Evolutionary conservation across 164 flowering plant genomes (phyloP).

Genomic region (Vitis amurensis): DNA sequence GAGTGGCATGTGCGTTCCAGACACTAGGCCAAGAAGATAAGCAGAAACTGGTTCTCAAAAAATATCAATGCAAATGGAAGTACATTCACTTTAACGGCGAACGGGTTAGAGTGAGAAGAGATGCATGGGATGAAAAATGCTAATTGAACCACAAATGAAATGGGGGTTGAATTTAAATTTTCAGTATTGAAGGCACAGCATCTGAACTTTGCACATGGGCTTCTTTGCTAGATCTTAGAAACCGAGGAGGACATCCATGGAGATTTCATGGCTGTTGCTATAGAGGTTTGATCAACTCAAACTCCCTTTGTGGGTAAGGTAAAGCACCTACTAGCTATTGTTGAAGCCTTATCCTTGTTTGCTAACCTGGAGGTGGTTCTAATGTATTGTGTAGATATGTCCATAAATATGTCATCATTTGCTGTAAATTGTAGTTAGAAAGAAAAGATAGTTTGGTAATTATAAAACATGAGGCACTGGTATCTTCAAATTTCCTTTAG

Average conservation of each 20-base stretch:
- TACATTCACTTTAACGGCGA: conserved; percentile 88
- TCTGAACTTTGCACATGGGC: neutral
- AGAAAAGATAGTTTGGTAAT: too few relatives aligned
- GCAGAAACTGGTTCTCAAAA: conserved; percentile 49
- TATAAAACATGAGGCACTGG: too few relatives aligned
- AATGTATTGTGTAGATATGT: too few relatives aligned
- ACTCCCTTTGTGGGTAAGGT: neutral
- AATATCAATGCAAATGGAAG: conserved; percentile 69
- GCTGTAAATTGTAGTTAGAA: too few relatives aligned
- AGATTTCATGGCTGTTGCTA: neutral
- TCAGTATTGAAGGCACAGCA: neutral
- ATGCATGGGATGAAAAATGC: conserved; percentile 18
- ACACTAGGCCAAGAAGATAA: conserved; percentile 68
- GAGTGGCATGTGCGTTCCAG: conserved; percentile 64
- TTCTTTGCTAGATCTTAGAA: neutral
- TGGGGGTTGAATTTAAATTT: neutral
- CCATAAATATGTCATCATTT: too few relatives aligned
- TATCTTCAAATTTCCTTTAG: too few relatives aligned
- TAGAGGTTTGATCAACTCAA: neutral
- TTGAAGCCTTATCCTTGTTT: too few relatives aligned
- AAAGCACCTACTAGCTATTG: too few relatives aligned
- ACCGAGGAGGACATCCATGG: neutral
- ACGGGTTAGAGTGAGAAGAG: conserved; percentile 59
- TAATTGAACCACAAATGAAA: neutral
- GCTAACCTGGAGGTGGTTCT: too few relatives aligned